Base-by-base conservation (phyloP, 108 stramenopile genomes). In the Hondaea fermentalgiana region DNA sequence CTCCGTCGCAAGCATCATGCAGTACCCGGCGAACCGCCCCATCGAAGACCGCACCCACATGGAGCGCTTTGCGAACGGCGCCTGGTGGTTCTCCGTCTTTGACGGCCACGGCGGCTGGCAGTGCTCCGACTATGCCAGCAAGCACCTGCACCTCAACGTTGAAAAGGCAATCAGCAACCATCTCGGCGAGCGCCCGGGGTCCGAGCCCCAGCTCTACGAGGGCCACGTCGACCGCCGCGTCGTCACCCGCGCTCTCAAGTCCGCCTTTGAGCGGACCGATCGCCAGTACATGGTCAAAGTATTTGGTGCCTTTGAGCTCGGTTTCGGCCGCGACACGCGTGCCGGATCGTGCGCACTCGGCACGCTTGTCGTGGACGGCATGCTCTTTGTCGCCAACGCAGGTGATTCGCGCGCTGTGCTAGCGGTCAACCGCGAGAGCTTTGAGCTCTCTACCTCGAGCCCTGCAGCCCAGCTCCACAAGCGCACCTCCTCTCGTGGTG, bases 71-170 rank as follows among this genome's bases (percentile, higher is more conserved):
- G 60, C 47, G 4, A 58, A 90, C 29, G 91, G 92, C 10, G 91
- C 91, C 25, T 88, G 89, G 58, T 91, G 64, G 90, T 92, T 51
- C 45, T 92, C 90, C 16, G 94, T 94, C 16, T 91, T 92, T n/a
- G 94, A 94, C 90, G 94, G 94, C 16, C 94, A 94, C 57, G 93
- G 94, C 16, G 94, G 94, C 47, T 94, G 94, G 94, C 94, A 94
- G 76, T 92, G 90, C 47, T 91, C 93, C 35, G 94, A 94, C 60
- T 92, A 88, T n/a, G 92, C 83, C 5, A 44, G 58, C 44, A 88
- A 49, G 35, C 12, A 21, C n/a, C 87, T 87, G 72, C 76, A 47
- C 8, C 21, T 87, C 12, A 57, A 55, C 8, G 53, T 55, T 19
- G 49, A 23, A 44, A 21, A 87, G 25, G 57, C 87, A 12, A 55